A percentile compares a stretch with the other conserved stretches of the same genome.
These are phyloP conservation scores for Trametes sp. DNA, from an alignment of 1,284 basidiomycete species.

Conservation along the genomic window DNA sequence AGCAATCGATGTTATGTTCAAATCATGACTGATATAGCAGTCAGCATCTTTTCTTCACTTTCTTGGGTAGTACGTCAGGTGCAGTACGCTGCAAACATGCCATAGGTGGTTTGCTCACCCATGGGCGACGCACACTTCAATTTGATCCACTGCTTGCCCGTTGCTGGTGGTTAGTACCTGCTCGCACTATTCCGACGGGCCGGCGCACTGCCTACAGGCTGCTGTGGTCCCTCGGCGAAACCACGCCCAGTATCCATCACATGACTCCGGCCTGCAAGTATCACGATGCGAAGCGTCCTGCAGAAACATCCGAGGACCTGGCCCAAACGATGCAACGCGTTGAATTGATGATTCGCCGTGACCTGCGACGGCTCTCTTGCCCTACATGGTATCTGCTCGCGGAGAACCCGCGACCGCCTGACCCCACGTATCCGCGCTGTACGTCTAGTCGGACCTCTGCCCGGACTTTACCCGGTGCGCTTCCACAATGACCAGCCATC, in stretches of 20 bases:
- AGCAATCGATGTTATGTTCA: too few relatives aligned
- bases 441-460: neutral
- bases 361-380: neutral
- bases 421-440: neutral
- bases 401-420: conserved; percentile 11
- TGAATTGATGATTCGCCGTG: neutral
- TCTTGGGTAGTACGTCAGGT: too few relatives aligned
- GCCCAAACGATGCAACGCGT: neutral
- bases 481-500: neutral
- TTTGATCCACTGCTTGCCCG: too few relatives aligned
- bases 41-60: too few relatives aligned
- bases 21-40: too few relatives aligned
- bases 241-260: neutral
- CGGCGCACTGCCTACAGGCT: too few relatives aligned
- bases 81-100: too few relatives aligned
- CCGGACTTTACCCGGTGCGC: conserved; percentile 21
- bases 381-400: conserved; percentile 1
- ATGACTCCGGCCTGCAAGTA: conserved; percentile 1
- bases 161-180: too few relatives aligned
- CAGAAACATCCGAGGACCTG: neutral
- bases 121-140: too few relatives aligned
- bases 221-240: neutral
- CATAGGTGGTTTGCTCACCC: too few relatives aligned
- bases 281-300: neutral
- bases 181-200: too few relatives aligned